Evolutionary conservation across 2,329 filamentous ascomycete species (phyloP).

Genomic region (Tolypocladium guangdongense): DNA sequence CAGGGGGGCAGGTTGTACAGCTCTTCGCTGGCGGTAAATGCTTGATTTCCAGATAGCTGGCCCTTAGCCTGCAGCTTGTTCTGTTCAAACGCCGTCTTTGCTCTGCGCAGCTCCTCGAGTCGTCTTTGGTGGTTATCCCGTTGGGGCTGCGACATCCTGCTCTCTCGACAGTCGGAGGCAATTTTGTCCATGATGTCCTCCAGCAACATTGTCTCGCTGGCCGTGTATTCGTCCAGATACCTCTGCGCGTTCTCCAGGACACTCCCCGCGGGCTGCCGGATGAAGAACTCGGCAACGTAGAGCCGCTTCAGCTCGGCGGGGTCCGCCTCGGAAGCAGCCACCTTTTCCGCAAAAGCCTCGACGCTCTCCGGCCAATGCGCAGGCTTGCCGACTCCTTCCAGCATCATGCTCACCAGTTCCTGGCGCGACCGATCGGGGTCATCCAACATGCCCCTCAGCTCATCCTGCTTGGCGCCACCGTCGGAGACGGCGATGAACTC

Average conservation of each 20-base stretch:
- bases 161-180: slow-evolving; percentile 18
- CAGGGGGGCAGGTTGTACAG: slow-evolving; percentile 29
- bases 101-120: slow-evolving; percentile 35
- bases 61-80: slow-evolving; percentile 27
- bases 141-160: slow-evolving; percentile 19
- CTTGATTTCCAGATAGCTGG: slow-evolving; percentile 19
- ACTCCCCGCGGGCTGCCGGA: slow-evolving; percentile 21
- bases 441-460: slow-evolving; percentile 23
- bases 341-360: slow-evolving; percentile 21
- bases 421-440: slow-evolving; percentile 25
- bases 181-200: slow-evolving; percentile 25
- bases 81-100: slow-evolving; percentile 38
- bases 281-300: slow-evolving; percentile 32
- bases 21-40: slow-evolving; percentile 16
- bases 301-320: slow-evolving; percentile 22
- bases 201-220: slow-evolving; percentile 14
- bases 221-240: slow-evolving; percentile 27
- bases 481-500: slow-evolving; percentile 24
- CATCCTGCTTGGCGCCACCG: slow-evolving; percentile 16
- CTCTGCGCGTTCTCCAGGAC: slow-evolving; percentile 20
- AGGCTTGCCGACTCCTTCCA: slow-evolving; percentile 24
- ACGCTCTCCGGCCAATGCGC: slow-evolving; percentile 19
- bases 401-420: slow-evolving; percentile 25
- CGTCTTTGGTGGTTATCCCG: slow-evolving; percentile 27
- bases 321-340: slow-evolving; percentile 20